Evolutionary conservation across 1,284 basidiomycete species (phyloP).

Genomic region (Cerrena zonata): DNA sequence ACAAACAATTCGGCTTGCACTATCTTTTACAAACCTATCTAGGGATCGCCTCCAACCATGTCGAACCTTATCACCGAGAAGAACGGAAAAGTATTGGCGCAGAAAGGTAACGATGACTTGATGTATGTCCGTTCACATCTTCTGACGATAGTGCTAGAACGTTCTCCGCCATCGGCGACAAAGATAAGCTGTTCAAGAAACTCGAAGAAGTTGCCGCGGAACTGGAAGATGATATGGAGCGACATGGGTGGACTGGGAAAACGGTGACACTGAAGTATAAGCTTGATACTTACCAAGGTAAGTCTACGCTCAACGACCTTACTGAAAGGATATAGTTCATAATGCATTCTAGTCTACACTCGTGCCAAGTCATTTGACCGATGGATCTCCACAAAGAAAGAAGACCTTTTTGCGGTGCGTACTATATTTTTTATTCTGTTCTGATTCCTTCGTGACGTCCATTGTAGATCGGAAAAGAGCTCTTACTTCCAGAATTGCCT

Average conservation of each 20-base stretch:
- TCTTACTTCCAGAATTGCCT: constrained; percentile 76
- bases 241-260: constrained; percentile 66
- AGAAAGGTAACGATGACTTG: constrained; percentile 53
- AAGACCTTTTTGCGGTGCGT: constrained; percentile 71
- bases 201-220: constrained; percentile 76
- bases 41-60: constrained; percentile 79
- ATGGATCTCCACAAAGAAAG: constrained; percentile 68
- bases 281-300: constrained; percentile 73
- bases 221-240: constrained; percentile 71
- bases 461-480: constrained; percentile 70
- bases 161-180: constrained; percentile 62
- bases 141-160: constrained; percentile 45
- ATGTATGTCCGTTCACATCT: neutral
- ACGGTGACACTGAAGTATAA: constrained; percentile 80
- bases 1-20: constrained; percentile 75
- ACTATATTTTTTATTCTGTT: neutral
- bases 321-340: neutral
- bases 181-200: constrained; percentile 64
- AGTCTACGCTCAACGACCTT: constrained; percentile 9
- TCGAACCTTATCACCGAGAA: constrained; percentile 69
- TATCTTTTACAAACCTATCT: constrained; percentile 75
- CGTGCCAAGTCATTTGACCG: constrained; percentile 73
- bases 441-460: neutral
- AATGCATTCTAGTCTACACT: constrained; percentile 58
- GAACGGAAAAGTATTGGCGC: constrained; percentile 86